Conservation (phyloP, 2,329 filamentous ascomycete genomes). For the Colletotrichum lentis region DNA sequence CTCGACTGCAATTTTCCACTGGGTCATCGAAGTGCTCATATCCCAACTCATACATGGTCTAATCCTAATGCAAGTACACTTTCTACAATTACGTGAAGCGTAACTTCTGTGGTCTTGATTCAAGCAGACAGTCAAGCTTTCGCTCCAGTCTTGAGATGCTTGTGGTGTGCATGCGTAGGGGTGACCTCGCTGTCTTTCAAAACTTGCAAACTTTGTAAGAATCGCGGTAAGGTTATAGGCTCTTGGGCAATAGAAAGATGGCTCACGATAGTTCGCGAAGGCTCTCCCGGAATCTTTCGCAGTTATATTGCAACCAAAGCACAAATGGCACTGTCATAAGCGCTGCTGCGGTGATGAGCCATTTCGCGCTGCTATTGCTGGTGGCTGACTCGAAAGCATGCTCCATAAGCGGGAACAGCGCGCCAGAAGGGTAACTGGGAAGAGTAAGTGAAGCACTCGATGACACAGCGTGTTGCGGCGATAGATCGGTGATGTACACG, state of each 20-base stretch:
- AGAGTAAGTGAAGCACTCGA: constrained; percentile 22
- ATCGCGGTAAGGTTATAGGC: neutral
- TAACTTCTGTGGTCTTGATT: too few relatives aligned
- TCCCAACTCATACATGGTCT: neutral
- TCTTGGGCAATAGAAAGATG: neutral
- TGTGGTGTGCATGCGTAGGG: neutral
- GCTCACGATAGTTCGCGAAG: constrained; percentile 9
- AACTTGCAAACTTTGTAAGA: neutral
- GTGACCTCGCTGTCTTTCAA: neutral
- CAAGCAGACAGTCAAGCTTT: neutral
- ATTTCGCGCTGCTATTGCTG: constrained; percentile 28
- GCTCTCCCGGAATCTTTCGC: neutral
- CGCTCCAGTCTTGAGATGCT: too few relatives aligned
- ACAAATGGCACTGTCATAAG: constrained; percentile 4
- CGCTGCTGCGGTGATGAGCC: constrained; percentile 18
- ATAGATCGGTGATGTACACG: constrained; percentile 25
- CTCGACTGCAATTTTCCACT: neutral
- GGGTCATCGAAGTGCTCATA: neutral
- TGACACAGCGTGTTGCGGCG: constrained; percentile 23
- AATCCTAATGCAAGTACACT: neutral
- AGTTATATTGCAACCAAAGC: constrained; percentile 25
- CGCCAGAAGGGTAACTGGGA: constrained; percentile 24
- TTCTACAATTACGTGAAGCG: neutral
- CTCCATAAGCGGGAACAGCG: constrained; percentile 18
- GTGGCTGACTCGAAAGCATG: constrained; percentile 17